Percentiles rank a stretch among this genome's conserved stretches.
phyloP scores from a whole-genome alignment of 129 eudicot species.

The Heracleum sosnowskyi region DNA sequence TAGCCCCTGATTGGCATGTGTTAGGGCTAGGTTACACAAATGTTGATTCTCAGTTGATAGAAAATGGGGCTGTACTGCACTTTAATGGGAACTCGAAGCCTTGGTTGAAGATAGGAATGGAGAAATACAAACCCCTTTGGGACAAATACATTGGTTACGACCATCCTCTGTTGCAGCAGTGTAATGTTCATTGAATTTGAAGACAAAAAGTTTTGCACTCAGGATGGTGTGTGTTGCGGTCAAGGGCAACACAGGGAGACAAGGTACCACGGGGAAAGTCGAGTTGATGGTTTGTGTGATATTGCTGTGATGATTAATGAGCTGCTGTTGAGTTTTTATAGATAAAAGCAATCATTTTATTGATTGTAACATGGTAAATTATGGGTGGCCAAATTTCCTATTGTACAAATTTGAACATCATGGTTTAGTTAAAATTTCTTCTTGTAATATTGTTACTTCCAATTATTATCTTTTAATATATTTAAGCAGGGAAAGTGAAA shows the following conservation, averaged over 20 bases:
- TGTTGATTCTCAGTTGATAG: constrained; percentile 47
- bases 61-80: constrained; percentile 61
- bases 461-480: background rate
- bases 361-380: constrained; percentile 1
- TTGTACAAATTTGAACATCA: constrained; percentile 1
- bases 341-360: background rate
- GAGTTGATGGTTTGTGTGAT: background rate
- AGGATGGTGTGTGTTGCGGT: background rate
- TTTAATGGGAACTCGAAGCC: constrained; percentile 71
- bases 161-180: constrained; percentile 51
- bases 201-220: background rate
- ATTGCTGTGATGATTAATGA: background rate
- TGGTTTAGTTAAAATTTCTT: background rate
- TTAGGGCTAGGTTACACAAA: constrained; percentile 68
- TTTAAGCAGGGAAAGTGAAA: background rate
- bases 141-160: constrained; percentile 55
- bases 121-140: constrained; percentile 66
- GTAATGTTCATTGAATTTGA: constrained; percentile 43
- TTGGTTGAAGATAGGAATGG: constrained; percentile 72
- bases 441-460: background rate
- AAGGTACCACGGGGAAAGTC: background rate
- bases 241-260: background rate
- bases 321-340: background rate
- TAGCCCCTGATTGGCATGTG: constrained; percentile 54
- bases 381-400: background rate